Percentiles rank a stretch among this genome's conserved stretches.
Conservation (phyloP, 768 basidiomycete species). For the Paxillus involutus region DNA sequence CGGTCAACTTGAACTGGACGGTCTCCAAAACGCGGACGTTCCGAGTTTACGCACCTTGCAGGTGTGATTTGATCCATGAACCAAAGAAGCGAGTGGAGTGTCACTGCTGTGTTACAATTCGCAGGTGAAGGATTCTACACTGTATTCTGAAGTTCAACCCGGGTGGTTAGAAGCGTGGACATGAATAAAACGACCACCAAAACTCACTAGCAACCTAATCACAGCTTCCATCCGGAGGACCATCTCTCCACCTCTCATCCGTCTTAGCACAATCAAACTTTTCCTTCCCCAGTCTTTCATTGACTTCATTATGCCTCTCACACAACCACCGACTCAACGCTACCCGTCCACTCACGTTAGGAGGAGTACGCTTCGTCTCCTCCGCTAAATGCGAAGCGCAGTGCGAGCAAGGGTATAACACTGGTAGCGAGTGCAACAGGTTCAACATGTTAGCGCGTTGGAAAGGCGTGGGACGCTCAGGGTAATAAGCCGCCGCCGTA, state of each 20-base stretch:
- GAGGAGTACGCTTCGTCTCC: slow-evolving; percentile 63
- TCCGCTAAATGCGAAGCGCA: slow-evolving; percentile 84
- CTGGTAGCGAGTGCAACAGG: slow-evolving; percentile 74
- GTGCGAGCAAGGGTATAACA: slow-evolving; percentile 84
- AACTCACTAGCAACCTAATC: slow-evolving; percentile 48
- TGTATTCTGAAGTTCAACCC: background rate
- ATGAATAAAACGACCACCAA: background rate
- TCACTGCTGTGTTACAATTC: background rate
- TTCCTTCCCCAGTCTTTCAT: slow-evolving; percentile 80
- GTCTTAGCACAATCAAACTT: slow-evolving; percentile 79
- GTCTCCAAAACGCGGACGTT: too few species aligned
- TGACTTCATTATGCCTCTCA: slow-evolving; percentile 91
- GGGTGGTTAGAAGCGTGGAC: background rate
- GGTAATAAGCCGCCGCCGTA: slow-evolving; percentile 94
- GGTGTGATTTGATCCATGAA: background rate
- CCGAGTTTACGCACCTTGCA: background rate
- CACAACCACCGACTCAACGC: slow-evolving; percentile 86
- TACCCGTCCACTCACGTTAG: slow-evolving; percentile 72
- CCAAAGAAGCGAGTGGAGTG: background rate
- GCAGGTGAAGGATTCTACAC: background rate
- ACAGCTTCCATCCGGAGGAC: slow-evolving; percentile 84
- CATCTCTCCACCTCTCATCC: slow-evolving; percentile 92
- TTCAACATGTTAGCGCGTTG: slow-evolving; percentile 85
- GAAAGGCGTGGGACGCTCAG: slow-evolving; percentile 68
- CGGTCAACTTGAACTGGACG: too few species aligned